Base-by-base conservation (phyloP, 1,284 basidiomycete species). In the Puccinia novopanici region DNA sequence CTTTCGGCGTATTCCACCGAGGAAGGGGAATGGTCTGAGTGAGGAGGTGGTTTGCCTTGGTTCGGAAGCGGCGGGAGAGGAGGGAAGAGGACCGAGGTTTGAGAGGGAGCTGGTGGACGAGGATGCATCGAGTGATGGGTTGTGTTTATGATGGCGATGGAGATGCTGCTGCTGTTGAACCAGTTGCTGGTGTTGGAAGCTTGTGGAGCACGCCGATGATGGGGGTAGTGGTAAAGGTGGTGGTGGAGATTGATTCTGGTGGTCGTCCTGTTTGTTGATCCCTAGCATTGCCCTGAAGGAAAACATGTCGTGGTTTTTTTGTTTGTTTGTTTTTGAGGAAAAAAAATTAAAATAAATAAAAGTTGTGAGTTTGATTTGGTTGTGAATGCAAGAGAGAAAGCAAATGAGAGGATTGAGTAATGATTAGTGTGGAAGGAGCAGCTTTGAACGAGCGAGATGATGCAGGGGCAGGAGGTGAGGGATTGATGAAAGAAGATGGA, bases 1-100 rank as follows among this genome's bases (percentile, higher is more conserved):
- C 57, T 78, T 78, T 0, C 76, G 17, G 15, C 76, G 50, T 15
- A 78, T 78, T 1, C 76, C 76, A 37, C 42, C 59, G 17, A 78
- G 54, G 67, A 78, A 78, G n/a, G 76, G 76, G 63, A 78, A 78
- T 1, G 76, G 76, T 30, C 67, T 70, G 40, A 78, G 67, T 12
- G 76, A 78, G 12, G 76, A 78, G 34, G 30, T 71, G 9, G 65
- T 57, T 10, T 48, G 67, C 3, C 65, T 27, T 34, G 9, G 30
- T 12, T 54, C 50, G 45, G 40, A 0, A n/a, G 19, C 8, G 37
- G 45, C 12, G 8, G 76, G 76, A 17, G 67, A 59, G 19, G 76
- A 48, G 24, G 74, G 34, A 4, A 42, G 27, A 6, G 74, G 45
- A 24, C 5, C 3, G 37, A 57, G 52, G 52, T 63, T 67, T 5